A percentile compares a stretch with the other conserved stretches of the same genome.
These are phyloP conservation scores for Westerdykella aurantiaca DNA, from an alignment of 2,329 filamentous ascomycete species.

Conservation along the genomic window DNA sequence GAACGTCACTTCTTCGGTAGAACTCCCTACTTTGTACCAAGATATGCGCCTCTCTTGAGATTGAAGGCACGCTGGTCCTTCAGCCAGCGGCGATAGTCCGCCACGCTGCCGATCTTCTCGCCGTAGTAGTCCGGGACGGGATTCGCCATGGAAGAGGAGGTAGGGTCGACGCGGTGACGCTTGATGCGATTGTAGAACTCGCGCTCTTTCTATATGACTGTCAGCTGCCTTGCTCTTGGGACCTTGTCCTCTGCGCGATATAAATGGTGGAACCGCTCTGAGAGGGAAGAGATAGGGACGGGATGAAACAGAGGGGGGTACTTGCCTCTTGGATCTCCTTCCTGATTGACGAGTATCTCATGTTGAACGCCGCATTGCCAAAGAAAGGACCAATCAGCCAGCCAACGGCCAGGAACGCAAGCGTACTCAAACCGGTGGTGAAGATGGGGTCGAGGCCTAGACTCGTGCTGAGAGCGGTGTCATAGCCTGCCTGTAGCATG, in stretches of 20 bases:
- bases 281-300: background rate
- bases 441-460: constrained; percentile 85
- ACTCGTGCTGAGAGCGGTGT: constrained; percentile 58
- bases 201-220: constrained; percentile 66
- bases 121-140: constrained; percentile 97
- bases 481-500: constrained; percentile 65
- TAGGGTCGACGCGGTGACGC: constrained; percentile 86
- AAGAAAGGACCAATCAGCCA: constrained; percentile 84
- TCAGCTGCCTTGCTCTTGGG: background rate
- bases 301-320: constrained; percentile 10
- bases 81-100: constrained; percentile 88
- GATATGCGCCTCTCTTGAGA: constrained; percentile 62
- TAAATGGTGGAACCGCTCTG: background rate
- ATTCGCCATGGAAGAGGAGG: constrained; percentile 81
- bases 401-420: constrained; percentile 71
- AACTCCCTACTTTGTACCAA: constrained; percentile 13
- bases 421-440: constrained; percentile 72
- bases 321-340: constrained; percentile 64
- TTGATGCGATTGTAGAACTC: constrained; percentile 90
- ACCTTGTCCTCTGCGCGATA: background rate
- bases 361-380: constrained; percentile 73
- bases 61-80: constrained; percentile 98
- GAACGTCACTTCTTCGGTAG: too few relatives aligned
- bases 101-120: constrained; percentile 92
- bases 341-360: constrained; percentile 65